These are phyloP conservation scores for Paragyromitra xinjiangensis DNA, from an alignment of 495 filamentous ascomycete genomes.

Conservation along the genomic window DNA sequence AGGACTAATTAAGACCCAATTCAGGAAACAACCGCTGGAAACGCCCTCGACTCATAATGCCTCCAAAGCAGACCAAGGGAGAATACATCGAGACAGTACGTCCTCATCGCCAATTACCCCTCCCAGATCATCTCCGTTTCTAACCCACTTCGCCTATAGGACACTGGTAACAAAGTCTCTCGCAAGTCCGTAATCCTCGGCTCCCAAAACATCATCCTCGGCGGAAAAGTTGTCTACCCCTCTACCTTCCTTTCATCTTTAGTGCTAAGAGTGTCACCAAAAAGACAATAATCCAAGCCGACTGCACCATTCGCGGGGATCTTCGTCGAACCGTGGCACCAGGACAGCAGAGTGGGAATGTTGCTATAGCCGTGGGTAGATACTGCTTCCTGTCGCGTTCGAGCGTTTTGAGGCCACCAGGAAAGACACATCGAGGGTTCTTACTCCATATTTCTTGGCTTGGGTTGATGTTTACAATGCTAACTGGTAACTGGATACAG, in stretches of 20 bases:
- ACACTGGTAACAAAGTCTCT: constrained; percentile 98
- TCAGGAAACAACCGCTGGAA: not conserved
- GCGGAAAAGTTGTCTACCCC: constrained; percentile 66
- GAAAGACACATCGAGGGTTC: constrained; percentile 73
- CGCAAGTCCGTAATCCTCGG: constrained; percentile 88
- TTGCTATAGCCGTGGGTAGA: constrained; percentile 83
- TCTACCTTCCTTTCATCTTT: not conserved
- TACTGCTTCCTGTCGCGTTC: constrained; percentile 84
- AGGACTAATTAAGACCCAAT: not conserved
- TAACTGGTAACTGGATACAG: constrained; percentile 56
- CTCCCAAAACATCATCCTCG: constrained; percentile 96
- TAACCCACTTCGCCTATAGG: constrained; percentile 62
- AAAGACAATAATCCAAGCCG: constrained; percentile 87
- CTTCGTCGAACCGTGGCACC: constrained; percentile 68
- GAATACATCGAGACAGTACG: constrained; percentile 97
- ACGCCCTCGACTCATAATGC: constrained; percentile 63
- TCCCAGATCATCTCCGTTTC: not conserved
- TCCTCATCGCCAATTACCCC: not conserved
- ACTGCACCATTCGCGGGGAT: constrained; percentile 91
- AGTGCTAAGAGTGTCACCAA: not conserved
- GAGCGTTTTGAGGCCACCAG: constrained; percentile 78
- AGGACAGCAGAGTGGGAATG: constrained; percentile 60
- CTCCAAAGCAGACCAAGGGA: constrained; percentile 77
- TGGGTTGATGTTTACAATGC: not conserved
- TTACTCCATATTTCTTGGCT: constrained; percentile 24